Evolutionary conservation across 78 protist genomes (phyloP), one percentile per base, ranked within the genome.

Genomic region (Mantamonas sphyraenae): DNA sequence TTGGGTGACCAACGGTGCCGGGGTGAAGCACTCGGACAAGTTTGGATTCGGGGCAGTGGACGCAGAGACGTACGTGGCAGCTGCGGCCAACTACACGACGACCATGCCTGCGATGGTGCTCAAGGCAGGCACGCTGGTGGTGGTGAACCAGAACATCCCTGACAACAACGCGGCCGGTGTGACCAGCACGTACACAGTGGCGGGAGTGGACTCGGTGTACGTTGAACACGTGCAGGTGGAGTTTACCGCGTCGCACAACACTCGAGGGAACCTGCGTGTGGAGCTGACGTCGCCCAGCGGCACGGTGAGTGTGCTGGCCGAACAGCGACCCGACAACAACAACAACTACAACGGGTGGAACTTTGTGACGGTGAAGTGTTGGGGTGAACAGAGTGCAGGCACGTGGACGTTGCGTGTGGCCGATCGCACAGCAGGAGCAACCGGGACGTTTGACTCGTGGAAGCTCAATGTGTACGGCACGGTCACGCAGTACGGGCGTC

Each of bases 41-140:
- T 73, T 33, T 30, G 78, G 78, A 14, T 73, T 63, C 43, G 78
- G 78, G 22, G 14, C 35, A 17, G 31, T 73, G 58, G 70, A 73
- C 43, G 78, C 78, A 16, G 31, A 24, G 31, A 58, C 9, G 34
- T 57, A 8, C 34, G 67, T 26, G 40, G 38, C 26, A 17, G 20
- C 4, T 40, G 45, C 45, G 45, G 20, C 9, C n/a, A n/a, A n/a
- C n/a, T n/a, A n/a, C n/a, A n/a, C n/a, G n/a, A n/a, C n/a, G n/a
- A n/a, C n/a, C n/a, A n/a, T n/a, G n/a, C n/a, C n/a, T n/a, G n/a
- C n/a, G n/a, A n/a, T n/a, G n/a, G n/a, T n/a, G n/a, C n/a, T n/a
- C n/a, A n/a, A n/a, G n/a, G n/a, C n/a, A n/a, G n/a, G n/a, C n/a
- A n/a, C n/a, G n/a, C n/a, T n/a, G n/a, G n/a, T n/a, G n/a, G n/a